Evolutionary conservation across 305 asterid genomes (phyloP).

Genomic region (Lippia alba): DNA sequence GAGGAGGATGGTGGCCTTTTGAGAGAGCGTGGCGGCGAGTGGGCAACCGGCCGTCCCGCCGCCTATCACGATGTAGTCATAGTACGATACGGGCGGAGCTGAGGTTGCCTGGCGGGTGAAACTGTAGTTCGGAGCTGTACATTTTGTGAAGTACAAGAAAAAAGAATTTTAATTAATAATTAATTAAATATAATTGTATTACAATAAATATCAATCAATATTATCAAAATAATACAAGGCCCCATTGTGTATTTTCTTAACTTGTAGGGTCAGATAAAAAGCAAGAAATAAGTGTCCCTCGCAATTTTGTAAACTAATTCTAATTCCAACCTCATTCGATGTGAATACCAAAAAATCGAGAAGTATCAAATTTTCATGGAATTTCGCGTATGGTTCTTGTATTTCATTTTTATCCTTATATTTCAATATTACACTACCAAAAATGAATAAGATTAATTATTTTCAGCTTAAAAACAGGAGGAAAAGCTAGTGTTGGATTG

Average conservation of each 20-base stretch:
- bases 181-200: background rate
- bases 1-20: slow-evolving; percentile 65
- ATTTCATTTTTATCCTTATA: too few relatives aligned
- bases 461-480: background rate
- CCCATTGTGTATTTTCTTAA: too few relatives aligned
- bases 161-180: background rate
- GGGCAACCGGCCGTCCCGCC: slow-evolving; percentile 99
- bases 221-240: too few relatives aligned
- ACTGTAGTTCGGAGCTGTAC: slow-evolving; percentile 58
- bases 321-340: too few relatives aligned
- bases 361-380: too few relatives aligned
- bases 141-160: background rate
- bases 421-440: background rate
- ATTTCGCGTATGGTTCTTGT: too few relatives aligned
- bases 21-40: slow-evolving; percentile 90
- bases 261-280: too few relatives aligned
- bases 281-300: too few relatives aligned
- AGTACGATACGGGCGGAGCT: slow-evolving; percentile 66
- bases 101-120: slow-evolving; percentile 72
- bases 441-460: background rate
- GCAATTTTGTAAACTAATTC: too few relatives aligned
- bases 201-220: background rate
- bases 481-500: background rate
- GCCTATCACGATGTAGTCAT: slow-evolving; percentile 85
- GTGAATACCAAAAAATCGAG: too few relatives aligned